Base-by-base conservation (phyloP, 208 protist species). In the Acanthamoeba culbertsoni region DNA sequence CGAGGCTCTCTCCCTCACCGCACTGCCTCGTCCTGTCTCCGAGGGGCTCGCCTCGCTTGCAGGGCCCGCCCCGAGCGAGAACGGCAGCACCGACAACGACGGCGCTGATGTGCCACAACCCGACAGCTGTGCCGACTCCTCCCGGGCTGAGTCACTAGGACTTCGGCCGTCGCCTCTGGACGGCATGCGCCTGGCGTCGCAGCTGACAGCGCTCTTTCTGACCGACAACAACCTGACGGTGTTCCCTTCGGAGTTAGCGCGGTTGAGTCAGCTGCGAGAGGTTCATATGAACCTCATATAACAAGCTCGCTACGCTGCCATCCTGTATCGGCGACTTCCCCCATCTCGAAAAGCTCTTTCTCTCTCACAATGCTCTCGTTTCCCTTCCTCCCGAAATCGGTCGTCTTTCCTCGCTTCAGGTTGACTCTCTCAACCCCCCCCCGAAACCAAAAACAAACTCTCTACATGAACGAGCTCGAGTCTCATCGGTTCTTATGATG, bases 301-400 rank as follows among this genome's bases (percentile, higher is more conserved):
- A 89, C 79, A 2, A 31, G 10, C 79, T 89, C 16, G 35, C 33
- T 31, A 89, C 79, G 4, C 79, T 89, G 14, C 79, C 79, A 18
- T 33, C 79, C 31, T 63, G 33, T 2, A 89, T 89, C 28, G 79
- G 51, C 53, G 51, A 65, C 26, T 63, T 89, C 8, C 35, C 31
- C 3, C 79, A 65, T 35, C 79, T 89, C 51, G 79, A 89, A 51
- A 89, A 89, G 79, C 79, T 89, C 28, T 89, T 89, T 51, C 79
- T 89, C 79, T 89, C 79, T 26, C 79, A 89, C 48, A 89, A 89
- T 37, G 31, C 51, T 16, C 79, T 89, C 23, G 26, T 45, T 31
- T 6, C 79, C 35, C 79, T 89, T 51, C 79, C 79, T n/a, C 31
- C 79, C n/a, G 79, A 89, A 31, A 65, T 89, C 18, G 79, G 79